phyloP scores from a whole-genome alignment of 2,329 filamentous ascomycete genomes.

The Pseudonectria foliicola region DNA sequence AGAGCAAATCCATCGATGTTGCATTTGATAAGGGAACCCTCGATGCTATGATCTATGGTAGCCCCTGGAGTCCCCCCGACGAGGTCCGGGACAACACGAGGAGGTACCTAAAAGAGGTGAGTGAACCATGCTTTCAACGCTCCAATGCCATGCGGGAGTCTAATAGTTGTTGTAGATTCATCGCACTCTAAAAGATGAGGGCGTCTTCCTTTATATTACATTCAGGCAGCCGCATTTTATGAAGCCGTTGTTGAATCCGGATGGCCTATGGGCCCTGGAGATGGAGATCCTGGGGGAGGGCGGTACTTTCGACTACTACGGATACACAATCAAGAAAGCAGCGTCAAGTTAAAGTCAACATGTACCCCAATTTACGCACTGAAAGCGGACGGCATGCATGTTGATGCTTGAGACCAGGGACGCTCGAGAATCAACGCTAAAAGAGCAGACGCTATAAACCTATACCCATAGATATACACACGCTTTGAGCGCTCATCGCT shows the following conservation, averaged over 20 bases:
- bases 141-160: neutral
- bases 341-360: too few species aligned
- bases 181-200: slow-evolving; percentile 40
- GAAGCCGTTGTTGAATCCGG: slow-evolving; percentile 35
- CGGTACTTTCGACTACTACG: slow-evolving; percentile 43
- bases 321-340: slow-evolving; percentile 16
- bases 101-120: slow-evolving; percentile 43
- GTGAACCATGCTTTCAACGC: neutral
- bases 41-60: slow-evolving; percentile 49
- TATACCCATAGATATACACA: neutral
- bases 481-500: too few species aligned
- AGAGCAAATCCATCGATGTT: slow-evolving; percentile 39
- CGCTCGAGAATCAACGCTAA: too few species aligned
- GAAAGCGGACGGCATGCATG: too few species aligned
- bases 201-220: slow-evolving; percentile 45
- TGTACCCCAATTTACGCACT: too few species aligned
- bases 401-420: too few species aligned
- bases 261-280: slow-evolving; percentile 36
- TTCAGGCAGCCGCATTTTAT: slow-evolving; percentile 50
- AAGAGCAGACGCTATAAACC: too few species aligned
- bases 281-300: slow-evolving; percentile 33
- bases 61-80: slow-evolving; percentile 43
- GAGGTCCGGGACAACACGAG: slow-evolving; percentile 41
- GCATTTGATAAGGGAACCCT: slow-evolving; percentile 52
- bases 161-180: slow-evolving; percentile 17